Conservation (phyloP, 371 early-diverging fungal species). For the Fennellomyces sp. region DNA sequence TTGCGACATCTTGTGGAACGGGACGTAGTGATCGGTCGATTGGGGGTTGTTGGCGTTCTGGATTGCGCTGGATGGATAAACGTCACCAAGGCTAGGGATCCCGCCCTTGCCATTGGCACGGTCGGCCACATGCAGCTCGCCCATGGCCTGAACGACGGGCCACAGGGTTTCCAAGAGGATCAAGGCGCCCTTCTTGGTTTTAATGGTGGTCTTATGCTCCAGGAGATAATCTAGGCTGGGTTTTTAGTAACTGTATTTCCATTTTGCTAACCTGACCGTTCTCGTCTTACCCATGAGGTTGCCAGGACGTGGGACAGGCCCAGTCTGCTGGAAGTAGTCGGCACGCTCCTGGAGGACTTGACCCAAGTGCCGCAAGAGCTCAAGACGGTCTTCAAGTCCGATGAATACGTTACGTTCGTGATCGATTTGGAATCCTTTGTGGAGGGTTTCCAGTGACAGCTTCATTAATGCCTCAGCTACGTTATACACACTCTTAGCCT, state of each 20-base stretch:
- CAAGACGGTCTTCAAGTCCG: conserved; percentile 78
- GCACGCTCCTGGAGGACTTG: conserved; percentile 31
- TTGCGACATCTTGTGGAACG: conserved; percentile 91
- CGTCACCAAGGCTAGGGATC: conserved; percentile 74
- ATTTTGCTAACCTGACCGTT: not conserved
- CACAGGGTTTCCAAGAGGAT: conserved; percentile 77
- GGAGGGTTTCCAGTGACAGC: conserved; percentile 60
- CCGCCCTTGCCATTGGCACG: conserved; percentile 65
- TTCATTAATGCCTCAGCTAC: conserved; percentile 54
- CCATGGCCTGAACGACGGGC: conserved; percentile 72
- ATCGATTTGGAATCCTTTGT: conserved; percentile 76
- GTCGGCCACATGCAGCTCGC: conserved; percentile 53
- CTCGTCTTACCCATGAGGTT: conserved; percentile 72
- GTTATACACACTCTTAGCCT: not conserved
- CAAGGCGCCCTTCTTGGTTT: conserved; percentile 47
- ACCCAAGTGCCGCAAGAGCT: conserved; percentile 77
- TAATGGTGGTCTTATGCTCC: conserved; percentile 40
- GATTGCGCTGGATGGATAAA: conserved; percentile 74
- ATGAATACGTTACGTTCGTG: conserved; percentile 70
- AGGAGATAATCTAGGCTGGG: conserved; percentile 39
- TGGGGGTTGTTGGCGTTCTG: conserved; percentile 17
- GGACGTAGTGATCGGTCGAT: conserved; percentile 50
- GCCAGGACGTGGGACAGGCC: conserved; percentile 74
- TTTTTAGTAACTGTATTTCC: not conserved
- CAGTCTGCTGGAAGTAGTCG: conserved; percentile 47